Conservation (phyloP, 192 early-diverging fungal genomes). For the Entomortierella lignicola region DNA sequence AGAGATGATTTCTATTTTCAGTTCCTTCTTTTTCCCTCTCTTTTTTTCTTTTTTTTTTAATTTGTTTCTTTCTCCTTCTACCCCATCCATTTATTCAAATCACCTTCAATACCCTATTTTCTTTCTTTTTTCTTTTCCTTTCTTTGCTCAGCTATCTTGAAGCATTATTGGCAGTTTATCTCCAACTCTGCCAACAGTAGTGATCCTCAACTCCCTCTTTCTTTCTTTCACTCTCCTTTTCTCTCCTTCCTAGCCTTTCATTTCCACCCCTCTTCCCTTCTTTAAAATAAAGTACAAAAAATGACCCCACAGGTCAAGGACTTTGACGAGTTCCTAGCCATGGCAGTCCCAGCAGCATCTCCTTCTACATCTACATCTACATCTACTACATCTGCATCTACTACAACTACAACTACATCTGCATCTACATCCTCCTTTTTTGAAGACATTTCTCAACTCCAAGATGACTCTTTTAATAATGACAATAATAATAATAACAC, state of each 20-base stretch:
- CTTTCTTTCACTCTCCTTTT: neutral
- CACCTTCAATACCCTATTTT: no score
- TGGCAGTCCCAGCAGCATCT: constrained; percentile 1
- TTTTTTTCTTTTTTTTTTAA: neutral
- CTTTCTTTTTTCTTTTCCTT: no score
- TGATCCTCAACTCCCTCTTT: neutral
- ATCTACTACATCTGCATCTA: neutral
- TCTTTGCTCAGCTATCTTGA: no score
- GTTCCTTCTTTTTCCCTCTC: neutral
- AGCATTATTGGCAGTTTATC: no score
- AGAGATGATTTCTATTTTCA: neutral
- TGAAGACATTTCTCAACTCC: constrained; percentile 6
- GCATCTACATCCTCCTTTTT: constrained; percentile 6
- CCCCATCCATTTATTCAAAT: no score
- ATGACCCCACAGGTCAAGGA: constrained; percentile 4
- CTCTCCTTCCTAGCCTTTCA: constrained; percentile 5
- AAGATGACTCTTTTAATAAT: neutral
- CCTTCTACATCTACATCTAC: neutral
- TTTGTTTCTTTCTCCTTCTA: no score
- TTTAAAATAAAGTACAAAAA: neutral
- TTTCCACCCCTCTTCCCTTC: neutral
- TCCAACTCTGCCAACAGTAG: neutral
- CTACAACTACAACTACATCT: neutral
- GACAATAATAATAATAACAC: neutral
- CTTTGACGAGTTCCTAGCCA: constrained; percentile 15